phyloP scores from a whole-genome alignment of 176 grass and related monocot genomes.

The Ensete glaucum region DNA sequence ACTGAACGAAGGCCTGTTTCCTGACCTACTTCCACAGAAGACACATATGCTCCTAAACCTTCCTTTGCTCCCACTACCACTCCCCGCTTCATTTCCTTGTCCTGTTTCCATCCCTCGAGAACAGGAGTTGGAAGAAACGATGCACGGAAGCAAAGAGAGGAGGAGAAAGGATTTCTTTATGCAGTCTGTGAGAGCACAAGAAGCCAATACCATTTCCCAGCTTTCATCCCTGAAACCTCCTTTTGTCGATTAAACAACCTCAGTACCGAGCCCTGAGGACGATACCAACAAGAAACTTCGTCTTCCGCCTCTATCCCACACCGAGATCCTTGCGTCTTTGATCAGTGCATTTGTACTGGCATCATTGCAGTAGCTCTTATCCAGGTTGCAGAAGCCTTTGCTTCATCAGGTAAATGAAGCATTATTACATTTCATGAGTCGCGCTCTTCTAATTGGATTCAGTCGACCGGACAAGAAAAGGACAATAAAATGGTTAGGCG shows the following conservation, averaged over 20 bases:
- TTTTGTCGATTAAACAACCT: background rate
- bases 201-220: background rate
- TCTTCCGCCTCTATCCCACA: too few species aligned
- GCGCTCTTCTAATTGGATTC: background rate
- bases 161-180: background rate
- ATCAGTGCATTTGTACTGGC: too few species aligned
- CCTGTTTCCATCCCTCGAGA: conserved; percentile 32
- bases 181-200: too few species aligned
- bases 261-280: background rate
- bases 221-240: background rate
- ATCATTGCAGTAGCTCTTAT: too few species aligned
- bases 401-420: too few species aligned
- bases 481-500: background rate
- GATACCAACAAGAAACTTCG: background rate
- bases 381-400: too few species aligned
- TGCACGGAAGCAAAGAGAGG: background rate
- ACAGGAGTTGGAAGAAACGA: background rate
- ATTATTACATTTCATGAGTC: too few species aligned
- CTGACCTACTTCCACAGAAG: conserved; percentile 73
- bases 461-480: background rate
- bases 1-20: conserved; percentile 65
- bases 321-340: too few species aligned
- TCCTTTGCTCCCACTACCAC: conserved; percentile 1
- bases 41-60: conserved; percentile 53
- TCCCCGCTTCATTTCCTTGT: conserved; percentile 14